Evolutionary conservation across 495 filamentous ascomycete genomes (phyloP), one percentile per base, ranked within the genome.

Genomic region (Daldinia concentrica): DNA sequence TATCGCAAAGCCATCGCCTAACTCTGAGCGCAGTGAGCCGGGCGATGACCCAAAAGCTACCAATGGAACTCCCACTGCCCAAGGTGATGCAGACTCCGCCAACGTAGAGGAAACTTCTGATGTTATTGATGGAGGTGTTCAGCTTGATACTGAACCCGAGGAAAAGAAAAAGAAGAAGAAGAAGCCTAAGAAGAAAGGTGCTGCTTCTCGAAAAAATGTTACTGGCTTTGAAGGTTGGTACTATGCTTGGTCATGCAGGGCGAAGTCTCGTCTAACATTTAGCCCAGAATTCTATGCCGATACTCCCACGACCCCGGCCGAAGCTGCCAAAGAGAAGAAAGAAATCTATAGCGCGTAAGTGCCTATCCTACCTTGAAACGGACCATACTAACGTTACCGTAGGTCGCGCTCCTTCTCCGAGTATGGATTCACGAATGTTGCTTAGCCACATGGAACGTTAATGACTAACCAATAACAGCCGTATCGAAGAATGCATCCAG

Each of bases 401-500:
- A 82, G 80, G 1, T 45, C 68, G 14, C 75, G 73, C 8, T 58
- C 77, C 5, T 84, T 85, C 61, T 32, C 73, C 19, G 78, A 82
- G 83, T 84, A 77, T 34, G 64, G 64, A 57, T 56, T 41, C 12
- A 69, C 68, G 59, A 63, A 54, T 24, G 48, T 48, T 27, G 27
- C 29, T 22, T 62, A 39, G 56, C 19, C 19, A 22, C 8, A 37
- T 36, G 17, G 9, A 12, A 56, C 22, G 14, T 51, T 30, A 6
- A 37, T 45, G 54, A 50, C 67, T 71, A 54, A 74, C 58, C 15
- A 58, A 50, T 58, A 74, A 48, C 36, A 91, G 89, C 50, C 93
- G 95, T 45, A 92, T 98, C 17, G 90, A 98, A 76, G 89, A 88
- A 65, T 95, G 92, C 41, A 90, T 98, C 34, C 90, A 93, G 64